Conservation (phyloP, 176 grass and related monocot species). For the Tuctoria greenei region DNA sequence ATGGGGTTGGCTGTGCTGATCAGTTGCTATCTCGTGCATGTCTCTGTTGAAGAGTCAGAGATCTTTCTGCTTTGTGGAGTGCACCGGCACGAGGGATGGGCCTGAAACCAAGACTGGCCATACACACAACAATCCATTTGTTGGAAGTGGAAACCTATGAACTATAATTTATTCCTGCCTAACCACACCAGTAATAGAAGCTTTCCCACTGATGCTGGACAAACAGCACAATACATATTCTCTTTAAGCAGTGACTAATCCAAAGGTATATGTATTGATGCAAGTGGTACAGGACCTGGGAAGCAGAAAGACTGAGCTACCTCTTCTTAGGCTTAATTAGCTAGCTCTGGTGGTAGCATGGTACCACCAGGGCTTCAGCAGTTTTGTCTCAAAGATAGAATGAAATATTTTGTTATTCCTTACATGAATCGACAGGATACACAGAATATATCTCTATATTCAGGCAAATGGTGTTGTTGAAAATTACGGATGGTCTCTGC, state of each 20-base stretch:
- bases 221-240: conserved; percentile 36
- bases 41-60: conserved; percentile 63
- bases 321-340: conserved; percentile 1
- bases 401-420: conserved; percentile 32
- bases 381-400: neutral
- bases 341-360: conserved; percentile 17
- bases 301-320: conserved; percentile 34
- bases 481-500: conserved; percentile 7
- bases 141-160: conserved; percentile 38
- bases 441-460: conserved; percentile 20
- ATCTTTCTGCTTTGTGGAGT: conserved; percentile 49
- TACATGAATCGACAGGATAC: conserved; percentile 26
- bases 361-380: conserved; percentile 16
- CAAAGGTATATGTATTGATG: conserved; percentile 40
- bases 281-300: conserved; percentile 27
- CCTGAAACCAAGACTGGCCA: conserved; percentile 46
- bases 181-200: conserved; percentile 34
- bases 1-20: conserved; percentile 36
- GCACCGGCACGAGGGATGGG: conserved; percentile 38
- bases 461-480: conserved; percentile 13
- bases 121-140: conserved; percentile 40
- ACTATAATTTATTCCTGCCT: conserved; percentile 46
- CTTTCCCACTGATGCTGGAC: conserved; percentile 46
- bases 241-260: conserved; percentile 30
- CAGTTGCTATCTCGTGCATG: conserved; percentile 40